Conservation (phyloP, 2,329 filamentous ascomycete genomes). For the Septoria linicola region DNA sequence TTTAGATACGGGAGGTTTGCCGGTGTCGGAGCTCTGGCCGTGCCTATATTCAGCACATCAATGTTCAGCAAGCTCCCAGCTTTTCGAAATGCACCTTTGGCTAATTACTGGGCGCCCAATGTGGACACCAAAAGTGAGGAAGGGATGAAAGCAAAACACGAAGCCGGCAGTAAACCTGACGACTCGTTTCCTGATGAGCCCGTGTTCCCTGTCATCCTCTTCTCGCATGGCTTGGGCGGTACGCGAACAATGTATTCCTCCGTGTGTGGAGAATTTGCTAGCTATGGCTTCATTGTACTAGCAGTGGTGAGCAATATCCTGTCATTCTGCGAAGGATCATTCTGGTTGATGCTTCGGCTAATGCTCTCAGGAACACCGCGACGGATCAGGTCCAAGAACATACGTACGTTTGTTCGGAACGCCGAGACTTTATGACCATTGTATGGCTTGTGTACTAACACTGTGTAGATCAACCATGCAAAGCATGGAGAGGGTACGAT, state of each 20-base stretch:
- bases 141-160: slow-evolving; percentile 45
- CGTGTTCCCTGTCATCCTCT: slow-evolving; percentile 62
- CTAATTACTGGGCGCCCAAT: slow-evolving; percentile 50
- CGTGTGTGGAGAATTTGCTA: slow-evolving; percentile 65
- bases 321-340: too few relatives aligned
- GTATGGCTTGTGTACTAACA: too few relatives aligned
- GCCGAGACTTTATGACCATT: too few relatives aligned
- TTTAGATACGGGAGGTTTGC: slow-evolving; percentile 62
- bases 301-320: slow-evolving; percentile 43
- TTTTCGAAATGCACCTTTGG: slow-evolving; percentile 60
- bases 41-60: slow-evolving; percentile 57
- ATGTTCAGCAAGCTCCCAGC: slow-evolving; percentile 66
- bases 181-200: slow-evolving; percentile 41
- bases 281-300: slow-evolving; percentile 64
- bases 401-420: too few relatives aligned
- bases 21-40: slow-evolving; percentile 50
- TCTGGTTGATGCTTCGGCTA: too few relatives aligned
- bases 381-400: slow-evolving; percentile 62
- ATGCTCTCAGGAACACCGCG: slow-evolving; percentile 54
- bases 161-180: slow-evolving; percentile 42
- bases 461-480: slow-evolving; percentile 60
- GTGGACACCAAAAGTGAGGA: slow-evolving; percentile 44
- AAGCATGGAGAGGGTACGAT: slow-evolving; percentile 40
- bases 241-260: slow-evolving; percentile 62
- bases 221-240: slow-evolving; percentile 62